These are phyloP conservation scores for Xylaria digitata DNA, from an alignment of 2,329 filamentous ascomycete species.

Conservation along the genomic window DNA sequence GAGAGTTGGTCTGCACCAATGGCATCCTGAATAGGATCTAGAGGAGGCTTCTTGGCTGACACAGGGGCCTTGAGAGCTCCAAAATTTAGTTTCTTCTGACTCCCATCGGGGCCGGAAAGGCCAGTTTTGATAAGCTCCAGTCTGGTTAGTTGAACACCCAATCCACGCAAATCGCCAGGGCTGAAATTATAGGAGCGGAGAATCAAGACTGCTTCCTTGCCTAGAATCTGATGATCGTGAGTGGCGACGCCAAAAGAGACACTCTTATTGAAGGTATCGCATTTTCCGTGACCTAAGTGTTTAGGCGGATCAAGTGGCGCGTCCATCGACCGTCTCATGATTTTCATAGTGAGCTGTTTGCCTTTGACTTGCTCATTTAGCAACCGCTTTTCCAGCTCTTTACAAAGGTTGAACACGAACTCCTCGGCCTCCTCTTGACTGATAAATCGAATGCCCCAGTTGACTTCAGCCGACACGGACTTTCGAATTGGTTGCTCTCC, in stretches of 20 bases:
- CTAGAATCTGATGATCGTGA: constrained; percentile 75
- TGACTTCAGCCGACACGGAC: constrained; percentile 96
- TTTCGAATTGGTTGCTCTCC: constrained; percentile 88
- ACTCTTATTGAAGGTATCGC: constrained; percentile 94
- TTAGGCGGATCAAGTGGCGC: constrained; percentile 93
- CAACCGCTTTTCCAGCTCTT: constrained; percentile 84
- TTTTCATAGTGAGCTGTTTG: constrained; percentile 89
- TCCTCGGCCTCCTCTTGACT: constrained; percentile 93
- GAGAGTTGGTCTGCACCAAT: constrained; percentile 52
- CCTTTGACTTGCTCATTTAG: constrained; percentile 88
- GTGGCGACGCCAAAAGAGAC: constrained; percentile 85
- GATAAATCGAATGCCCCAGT: constrained; percentile 96
- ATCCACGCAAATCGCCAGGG: constrained; percentile 89
- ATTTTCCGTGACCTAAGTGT: constrained; percentile 93
- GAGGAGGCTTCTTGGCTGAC: constrained; percentile 53
- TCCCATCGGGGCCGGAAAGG: constrained; percentile 71
- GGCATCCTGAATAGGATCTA: constrained; percentile 62
- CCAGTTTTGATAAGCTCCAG: constrained; percentile 79
- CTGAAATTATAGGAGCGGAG: constrained; percentile 84
- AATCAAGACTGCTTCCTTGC: constrained; percentile 86
- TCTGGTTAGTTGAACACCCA: constrained; percentile 94
- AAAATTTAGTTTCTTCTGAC: constrained; percentile 83
- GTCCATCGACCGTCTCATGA: constrained; percentile 88
- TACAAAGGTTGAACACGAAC: constrained; percentile 86
- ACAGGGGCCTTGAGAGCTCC: constrained; percentile 60